Evolutionary conservation across 495 filamentous ascomycete genomes (phyloP), one percentile per base, ranked within the genome.

Genomic region (Rostrohypoxylon terebratum): DNA sequence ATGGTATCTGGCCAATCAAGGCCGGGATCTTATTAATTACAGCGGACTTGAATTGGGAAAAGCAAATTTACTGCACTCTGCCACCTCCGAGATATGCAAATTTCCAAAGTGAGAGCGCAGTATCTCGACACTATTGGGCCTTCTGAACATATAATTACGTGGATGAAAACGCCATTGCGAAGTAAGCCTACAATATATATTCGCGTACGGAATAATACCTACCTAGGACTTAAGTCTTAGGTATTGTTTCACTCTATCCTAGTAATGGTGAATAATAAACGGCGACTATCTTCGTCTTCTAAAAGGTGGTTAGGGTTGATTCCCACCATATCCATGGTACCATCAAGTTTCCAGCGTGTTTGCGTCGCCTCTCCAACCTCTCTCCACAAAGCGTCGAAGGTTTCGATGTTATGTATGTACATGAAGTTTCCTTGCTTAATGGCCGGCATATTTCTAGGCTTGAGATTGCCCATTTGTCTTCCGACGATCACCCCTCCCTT

Each of bases 361-460:
- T 79, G 82, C 8, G 81, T 83, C 50, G 83, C 82, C 34, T 72
- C 68, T 21, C 81, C 81, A 60, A 89, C 83, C 68, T 85, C 63
- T 4, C 81, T 71, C 88, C 87, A 90, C 71, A 89, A 74, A 42
- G 72, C 78, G 50, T 81, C 72, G 66, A 86, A 85, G 25, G 79
- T 84, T 25, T 64, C 65, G 20, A 73, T 42, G 72, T 88, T 78
- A 73, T 90, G 88, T n/a, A 81, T 74, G 66, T 81, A 89, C 71
- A 79, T 69, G 51, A 66, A 73, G 8, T 48, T 68, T 0, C 60
- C 58, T 4, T 68, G 63, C 13, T 54, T 60, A n/a, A 28, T 69
- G 63, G 63, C 80, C 77, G 0, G 71, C 78, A 14, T 76, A 65
- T 13, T 78, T 64, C 20, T 62, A 13, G 83, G 73, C 2, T 81